A percentile compares a stretch with the other conserved stretches of the same genome.
These are phyloP conservation scores for Calonectria pauciramosa DNA, from an alignment of 2,329 filamentous ascomycete genomes.

Conservation along the genomic window DNA sequence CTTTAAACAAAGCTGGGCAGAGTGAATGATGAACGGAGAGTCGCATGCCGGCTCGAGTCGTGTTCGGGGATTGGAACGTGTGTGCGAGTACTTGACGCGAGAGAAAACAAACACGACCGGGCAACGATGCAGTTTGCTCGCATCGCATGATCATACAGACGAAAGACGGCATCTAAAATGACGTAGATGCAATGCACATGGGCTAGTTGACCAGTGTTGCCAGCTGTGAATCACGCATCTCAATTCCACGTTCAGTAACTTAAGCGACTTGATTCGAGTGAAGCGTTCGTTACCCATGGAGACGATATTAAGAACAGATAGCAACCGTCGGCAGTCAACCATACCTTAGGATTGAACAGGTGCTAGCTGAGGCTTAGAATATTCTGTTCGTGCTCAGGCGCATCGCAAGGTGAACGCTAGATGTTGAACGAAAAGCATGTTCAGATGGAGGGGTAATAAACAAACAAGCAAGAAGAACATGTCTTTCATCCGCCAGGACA, in stretches of 20 bases:
- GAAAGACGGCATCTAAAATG: not conserved
- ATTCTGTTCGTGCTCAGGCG: not conserved
- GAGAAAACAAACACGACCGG: not conserved
- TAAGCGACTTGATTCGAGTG: not conserved
- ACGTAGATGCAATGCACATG: not conserved
- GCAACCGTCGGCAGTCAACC: accelerated
- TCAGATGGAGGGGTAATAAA: not conserved
- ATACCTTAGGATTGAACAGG: not conserved
- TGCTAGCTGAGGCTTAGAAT: not conserved
- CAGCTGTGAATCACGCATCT: slow-evolving; percentile 8
- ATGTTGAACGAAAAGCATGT: not conserved
- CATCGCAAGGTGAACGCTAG: not conserved
- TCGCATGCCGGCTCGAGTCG: not conserved
- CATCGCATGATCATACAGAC: not conserved
- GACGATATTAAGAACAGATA: not conserved
- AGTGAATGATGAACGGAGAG: not conserved
- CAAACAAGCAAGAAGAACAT: not conserved
- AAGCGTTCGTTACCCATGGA: too few relatives aligned
- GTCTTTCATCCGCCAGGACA: not conserved
- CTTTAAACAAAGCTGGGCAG: not conserved
- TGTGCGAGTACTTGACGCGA: not conserved
- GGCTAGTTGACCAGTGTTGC: not conserved
- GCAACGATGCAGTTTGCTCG: slow-evolving; percentile 2
- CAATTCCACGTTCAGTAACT: not conserved
- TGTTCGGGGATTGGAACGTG: not conserved